Base-by-base conservation (phyloP, 345 rosid species). In the Eucalyptus victrix region DNA sequence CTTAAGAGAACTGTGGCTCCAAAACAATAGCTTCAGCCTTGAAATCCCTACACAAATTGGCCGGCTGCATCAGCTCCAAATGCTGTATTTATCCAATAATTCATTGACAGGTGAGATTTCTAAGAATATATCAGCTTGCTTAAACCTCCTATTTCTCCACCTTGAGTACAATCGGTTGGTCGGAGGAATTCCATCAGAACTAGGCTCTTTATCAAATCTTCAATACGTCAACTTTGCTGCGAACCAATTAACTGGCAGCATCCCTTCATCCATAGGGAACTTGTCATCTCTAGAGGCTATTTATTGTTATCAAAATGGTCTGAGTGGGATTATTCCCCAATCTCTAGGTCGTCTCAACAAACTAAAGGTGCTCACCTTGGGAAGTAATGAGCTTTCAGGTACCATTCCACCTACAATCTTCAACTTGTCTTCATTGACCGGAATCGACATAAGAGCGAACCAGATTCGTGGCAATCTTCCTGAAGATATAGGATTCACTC, bases 381-480 rank as follows among this genome's bases (percentile, higher is more conserved):
- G 3, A 47, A 26, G 19, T 5, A 91, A 92, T 44, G 56, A 24
- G 56, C 21, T 92, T 32, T 91, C 91, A 1, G 92, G 91, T 72
- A 44, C 60, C 11, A 88, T 94, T 51, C 92, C 94, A 28, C 54
- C 90, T 2, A 86, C 92, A 3, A 37, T 93, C 3, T 92, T 83
- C 91, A 94, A 93, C 89, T 87, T 91, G 12, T 90, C 93, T 32
- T 88, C 91, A 4, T 3, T 91, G 32, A 23, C 17, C 11, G 11
- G 0, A 4, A 32, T 93, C 1, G 45, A 80, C 3, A 3, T 91
- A 4, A 17, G 44, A 4, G 3, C 2, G 0, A 94, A 92, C 87
- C 87, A 28, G 24, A 51, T 94, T 42, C 26, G 23, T 10, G 94
- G 94, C 21, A 87, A 19, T n/a, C 88, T 94, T 30, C 91, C 93